Conservation (phyloP, 345 rosid species). For the Angophora floribunda region DNA sequence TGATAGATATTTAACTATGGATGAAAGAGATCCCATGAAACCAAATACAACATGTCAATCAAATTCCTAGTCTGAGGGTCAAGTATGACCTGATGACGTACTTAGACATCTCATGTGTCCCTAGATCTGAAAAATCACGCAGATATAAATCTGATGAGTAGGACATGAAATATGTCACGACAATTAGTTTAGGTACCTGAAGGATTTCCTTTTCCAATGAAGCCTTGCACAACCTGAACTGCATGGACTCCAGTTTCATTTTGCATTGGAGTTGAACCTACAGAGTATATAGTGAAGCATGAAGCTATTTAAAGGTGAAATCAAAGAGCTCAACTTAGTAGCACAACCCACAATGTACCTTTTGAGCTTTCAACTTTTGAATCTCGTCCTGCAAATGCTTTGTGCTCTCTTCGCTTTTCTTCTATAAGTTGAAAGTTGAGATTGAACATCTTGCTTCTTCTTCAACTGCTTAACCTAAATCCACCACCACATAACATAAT, state of each 20-base stretch:
- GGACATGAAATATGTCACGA: neutral
- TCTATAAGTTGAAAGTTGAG: constrained; percentile 51
- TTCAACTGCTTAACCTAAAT: constrained; percentile 51
- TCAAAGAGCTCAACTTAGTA: constrained; percentile 11
- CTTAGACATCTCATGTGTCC: neutral
- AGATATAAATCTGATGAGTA: neutral
- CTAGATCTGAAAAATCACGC: neutral
- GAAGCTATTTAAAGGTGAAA: constrained; percentile 51
- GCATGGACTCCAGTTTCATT: constrained; percentile 79
- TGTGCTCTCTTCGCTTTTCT: constrained; percentile 39
- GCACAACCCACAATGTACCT: constrained; percentile 25
- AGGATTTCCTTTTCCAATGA: constrained; percentile 72
- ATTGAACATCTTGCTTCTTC: constrained; percentile 45
- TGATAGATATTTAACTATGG: neutral
- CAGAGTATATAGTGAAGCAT: neutral
- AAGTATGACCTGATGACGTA: neutral
- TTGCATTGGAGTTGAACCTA: constrained; percentile 93
- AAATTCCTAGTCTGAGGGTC: neutral
- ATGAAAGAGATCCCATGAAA: neutral
- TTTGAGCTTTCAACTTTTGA: constrained; percentile 71
- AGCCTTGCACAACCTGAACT: constrained; percentile 59
- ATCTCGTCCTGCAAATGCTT: constrained; percentile 46
- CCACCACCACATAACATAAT: neutral
- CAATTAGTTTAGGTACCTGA: constrained; percentile 41
- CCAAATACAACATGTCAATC: neutral